Evolutionary conservation across 805 yeast species (phyloP), one percentile per base, ranked within the genome.

Genomic region (Torulaspora delbrueckii): DNA sequence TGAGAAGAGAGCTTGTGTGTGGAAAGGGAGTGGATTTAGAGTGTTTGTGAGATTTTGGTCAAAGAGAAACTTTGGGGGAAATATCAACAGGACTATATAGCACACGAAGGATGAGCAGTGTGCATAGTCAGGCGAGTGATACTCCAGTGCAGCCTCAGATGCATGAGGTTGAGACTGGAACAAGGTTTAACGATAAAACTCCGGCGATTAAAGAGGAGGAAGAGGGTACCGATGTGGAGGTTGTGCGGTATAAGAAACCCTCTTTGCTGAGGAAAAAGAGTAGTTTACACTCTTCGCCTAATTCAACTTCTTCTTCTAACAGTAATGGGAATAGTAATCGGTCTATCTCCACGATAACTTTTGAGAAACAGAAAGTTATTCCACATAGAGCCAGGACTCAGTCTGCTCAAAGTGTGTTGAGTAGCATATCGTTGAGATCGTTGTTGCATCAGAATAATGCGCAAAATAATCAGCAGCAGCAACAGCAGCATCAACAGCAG

Each of bases 341-440:
- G 47, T 43, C 48, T 26, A 44, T 41, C 10, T 52, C 55, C 6
- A 55, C 58, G 16, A 51, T 59, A 12, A 65, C 76, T 67, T 60
- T 80, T 63, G 63, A 79, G 73, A 72, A 82, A 37, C 63, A 62
- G 77, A 55, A 79, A 63, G 91, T 95, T 74, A 74, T 86, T 3
- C 69, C 73, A 5, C 69, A 71, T 3, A 61, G 69, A 43, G 60
- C 63, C 40, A 56, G 74, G 47, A 60, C 70, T 1, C 71, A 67
- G 36, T 66, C 71, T 1, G 69, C 66, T 0, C 75, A 70, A 51
- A 66, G 72, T 32, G 73, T 70, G 8, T 54, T 71, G 32, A 69
- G 73, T 13, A 88, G 69, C 78, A 86, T 75, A 74, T 89, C 66
- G 71, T 78, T 60, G 71, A 67, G 57, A 71, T 86, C 86, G 68